Conservation (phyloP, 768 basidiomycete species). For the Tylopilus balloui region DNA sequence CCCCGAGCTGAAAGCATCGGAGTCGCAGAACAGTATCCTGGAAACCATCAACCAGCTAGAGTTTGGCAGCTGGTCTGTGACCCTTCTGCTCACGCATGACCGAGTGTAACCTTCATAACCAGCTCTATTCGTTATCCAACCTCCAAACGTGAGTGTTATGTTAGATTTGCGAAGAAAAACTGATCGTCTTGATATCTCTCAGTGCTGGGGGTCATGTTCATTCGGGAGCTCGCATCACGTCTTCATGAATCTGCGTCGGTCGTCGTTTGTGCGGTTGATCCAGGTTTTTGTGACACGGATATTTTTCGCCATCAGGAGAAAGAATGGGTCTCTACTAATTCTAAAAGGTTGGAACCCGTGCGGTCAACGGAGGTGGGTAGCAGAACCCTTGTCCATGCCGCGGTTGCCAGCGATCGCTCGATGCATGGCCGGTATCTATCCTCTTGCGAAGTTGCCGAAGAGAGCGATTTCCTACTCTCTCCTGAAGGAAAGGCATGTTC, state of each 20-base stretch:
- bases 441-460: conserved; percentile 23
- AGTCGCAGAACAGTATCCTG: conserved; percentile 19
- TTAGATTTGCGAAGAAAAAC: not conserved
- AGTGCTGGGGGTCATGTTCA: conserved; percentile 34
- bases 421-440: conserved; percentile 32
- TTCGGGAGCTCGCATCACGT: conserved; percentile 30
- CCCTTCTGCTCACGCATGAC: not conserved
- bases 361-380: conserved; percentile 34
- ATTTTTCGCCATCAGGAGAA: conserved; percentile 17
- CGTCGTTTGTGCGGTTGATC: conserved; percentile 26
- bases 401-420: conserved; percentile 23
- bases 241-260: conserved; percentile 22
- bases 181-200: not conserved
- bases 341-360: conserved; percentile 15
- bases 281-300: conserved; percentile 33
- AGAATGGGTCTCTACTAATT: not conserved
- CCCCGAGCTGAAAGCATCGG: conserved; percentile 1
- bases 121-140: conserved; percentile 21
- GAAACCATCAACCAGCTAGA: conserved; percentile 20
- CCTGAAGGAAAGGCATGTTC: conserved; percentile 28
- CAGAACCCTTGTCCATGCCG: conserved; percentile 33
- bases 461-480: conserved; percentile 28
- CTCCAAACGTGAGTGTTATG: conserved; percentile 22
- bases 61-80: conserved; percentile 21
- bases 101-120: not conserved